Evolutionary conservation across 225 moss, liverwort and hornwort genomes (phyloP), one percentile per base, ranked within the genome.

Genomic region (Anthoceros angustus): DNA sequence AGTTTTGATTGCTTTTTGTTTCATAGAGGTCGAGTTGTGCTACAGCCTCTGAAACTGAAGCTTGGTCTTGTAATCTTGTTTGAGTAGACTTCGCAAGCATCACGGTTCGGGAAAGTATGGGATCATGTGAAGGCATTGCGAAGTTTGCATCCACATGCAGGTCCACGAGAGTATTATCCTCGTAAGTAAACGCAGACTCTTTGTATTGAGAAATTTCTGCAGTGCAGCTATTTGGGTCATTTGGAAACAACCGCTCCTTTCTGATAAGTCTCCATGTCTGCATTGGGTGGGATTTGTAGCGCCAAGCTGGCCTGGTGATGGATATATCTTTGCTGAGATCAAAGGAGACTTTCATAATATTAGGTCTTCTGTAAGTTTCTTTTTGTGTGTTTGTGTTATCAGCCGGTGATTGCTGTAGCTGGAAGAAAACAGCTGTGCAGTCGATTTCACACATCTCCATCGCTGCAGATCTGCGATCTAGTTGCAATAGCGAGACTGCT

Each of bases 321-420:
- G 84, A n/a, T 79, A 74, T 67, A 70, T 84, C 8, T 84, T 77
- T 67, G 69, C 81, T 61, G 78, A 78, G 68, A 77, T 84, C 48
- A 50, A 40, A 71, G 84, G 84, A 41, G 77, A 81, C 39, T 77
- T 81, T 45, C 84, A 84, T 25, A 79, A 84, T 48, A 79, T 84
- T 16, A 78, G 79, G 32, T 62, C 79, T 65, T 73, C 84, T 43
- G 81, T 84, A 66, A 77, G 79, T 67, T 5, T 39, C 25, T 14
- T 49, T 55, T 15, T 12, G 8, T 24, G 32, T 46, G 14, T 21
- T 38, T 23, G 67, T 71, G 62, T 6, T 14, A 68, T 0, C 25
- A 72, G 43, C 10, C 42, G 46, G 62, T 5, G 14, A 10, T 10
- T 8, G 50, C 12, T 20, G 8, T 43, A 41, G 16, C 25, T 15